A percentile compares a stretch with the other conserved stretches of the same genome.
phyloP scores from a whole-genome alignment of 192 early-diverging fungal genomes.

The Entomortierella chlamydospora region DNA sequence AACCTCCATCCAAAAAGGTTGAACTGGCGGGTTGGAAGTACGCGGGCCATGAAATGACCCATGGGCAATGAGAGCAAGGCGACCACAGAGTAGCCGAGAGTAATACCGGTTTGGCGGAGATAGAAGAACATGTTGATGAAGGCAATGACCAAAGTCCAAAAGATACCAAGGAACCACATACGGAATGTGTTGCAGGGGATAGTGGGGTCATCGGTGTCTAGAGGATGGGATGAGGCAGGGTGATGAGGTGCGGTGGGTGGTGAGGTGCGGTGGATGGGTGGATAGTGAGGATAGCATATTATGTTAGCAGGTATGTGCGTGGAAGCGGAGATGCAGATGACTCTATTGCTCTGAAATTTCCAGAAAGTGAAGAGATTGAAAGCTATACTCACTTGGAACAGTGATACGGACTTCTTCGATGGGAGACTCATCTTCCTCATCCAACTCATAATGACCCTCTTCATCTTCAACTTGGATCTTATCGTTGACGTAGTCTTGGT shows the following conservation, averaged over 20 bases:
- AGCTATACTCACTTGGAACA: conserved; percentile 54
- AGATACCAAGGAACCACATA: conserved; percentile 60
- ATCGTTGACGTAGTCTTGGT: conserved; percentile 10
- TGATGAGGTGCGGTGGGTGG: neutral
- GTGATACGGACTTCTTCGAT: conserved; percentile 59
- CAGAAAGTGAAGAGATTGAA: neutral
- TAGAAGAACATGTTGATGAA: conserved; percentile 67
- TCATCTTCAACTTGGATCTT: conserved; percentile 1
- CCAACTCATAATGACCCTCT: conserved; percentile 11
- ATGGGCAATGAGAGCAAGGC: conserved; percentile 62
- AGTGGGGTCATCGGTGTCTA: conserved; percentile 61
- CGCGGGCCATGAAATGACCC: conserved; percentile 57
- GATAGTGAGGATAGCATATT: too few relatives aligned
- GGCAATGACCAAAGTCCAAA: conserved; percentile 50
- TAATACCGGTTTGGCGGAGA: conserved; percentile 59
- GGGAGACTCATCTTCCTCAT: conserved; percentile 57
- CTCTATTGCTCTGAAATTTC: too few relatives aligned
- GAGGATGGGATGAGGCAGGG: neutral
- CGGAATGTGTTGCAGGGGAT: conserved; percentile 66
- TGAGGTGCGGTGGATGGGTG: neutral
- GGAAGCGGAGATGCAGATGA: too few relatives aligned
- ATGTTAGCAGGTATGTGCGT: too few relatives aligned
- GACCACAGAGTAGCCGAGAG: conserved; percentile 57
- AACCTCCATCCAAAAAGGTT: conserved; percentile 55
- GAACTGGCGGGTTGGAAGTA: conserved; percentile 56